Percentiles rank a stretch among this genome's conserved stretches.
These are phyloP conservation scores for Fonsecaea nubica DNA, from an alignment of 2,329 filamentous ascomycete genomes.

Conservation along the genomic window DNA sequence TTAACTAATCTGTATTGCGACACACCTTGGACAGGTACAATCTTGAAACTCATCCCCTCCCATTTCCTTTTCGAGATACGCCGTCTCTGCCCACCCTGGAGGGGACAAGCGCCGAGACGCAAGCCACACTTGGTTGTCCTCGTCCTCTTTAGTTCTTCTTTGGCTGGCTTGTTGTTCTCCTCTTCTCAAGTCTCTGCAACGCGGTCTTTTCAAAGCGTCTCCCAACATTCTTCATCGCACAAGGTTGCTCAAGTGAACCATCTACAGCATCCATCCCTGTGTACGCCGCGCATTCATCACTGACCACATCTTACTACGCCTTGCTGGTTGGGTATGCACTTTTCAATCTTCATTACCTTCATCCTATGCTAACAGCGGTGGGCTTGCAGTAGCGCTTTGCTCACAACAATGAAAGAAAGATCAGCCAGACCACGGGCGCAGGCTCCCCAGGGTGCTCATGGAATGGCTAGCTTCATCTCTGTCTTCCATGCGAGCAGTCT, in stretches of 20 bases:
- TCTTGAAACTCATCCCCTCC: not conserved
- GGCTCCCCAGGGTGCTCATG: not conserved
- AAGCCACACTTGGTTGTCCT: not conserved
- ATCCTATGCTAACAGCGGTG: not conserved
- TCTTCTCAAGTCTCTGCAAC: not conserved
- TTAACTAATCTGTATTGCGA: conserved; percentile 12
- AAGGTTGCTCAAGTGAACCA: not conserved
- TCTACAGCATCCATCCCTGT: not conserved
- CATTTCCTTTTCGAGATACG: conserved; percentile 1
- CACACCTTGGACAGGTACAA: not conserved
- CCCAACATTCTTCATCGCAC: not conserved
- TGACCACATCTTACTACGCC: not conserved
- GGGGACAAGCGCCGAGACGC: not conserved
- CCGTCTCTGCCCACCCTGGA: not conserved
- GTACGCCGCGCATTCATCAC: not conserved
- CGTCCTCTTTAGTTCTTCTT: not conserved
- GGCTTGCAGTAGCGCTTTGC: not conserved
- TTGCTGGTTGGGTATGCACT: not conserved
- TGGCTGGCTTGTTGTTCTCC: not conserved
- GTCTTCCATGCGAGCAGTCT: conserved; percentile 23
- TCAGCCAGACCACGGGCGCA: not conserved
- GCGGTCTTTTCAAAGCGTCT: not conserved
- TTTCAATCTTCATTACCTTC: not conserved
- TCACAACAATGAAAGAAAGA: conserved; percentile 17
- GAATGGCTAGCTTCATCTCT: conserved; percentile 24